phyloP scores from a whole-genome alignment of 768 basidiomycete genomes.

The Naganishia onofrii region DNA sequence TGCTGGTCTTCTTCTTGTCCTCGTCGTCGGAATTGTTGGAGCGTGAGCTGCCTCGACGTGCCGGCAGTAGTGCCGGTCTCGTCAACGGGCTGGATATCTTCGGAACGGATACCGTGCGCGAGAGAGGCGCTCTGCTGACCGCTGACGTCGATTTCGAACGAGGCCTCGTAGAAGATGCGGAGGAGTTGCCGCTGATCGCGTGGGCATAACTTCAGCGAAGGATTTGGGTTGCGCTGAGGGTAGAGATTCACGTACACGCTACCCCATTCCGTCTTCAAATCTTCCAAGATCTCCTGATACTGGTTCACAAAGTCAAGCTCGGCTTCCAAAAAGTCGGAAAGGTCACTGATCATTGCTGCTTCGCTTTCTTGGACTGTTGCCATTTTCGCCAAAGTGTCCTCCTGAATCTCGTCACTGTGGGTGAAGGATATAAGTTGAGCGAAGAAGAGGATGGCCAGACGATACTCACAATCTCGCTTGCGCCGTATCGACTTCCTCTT shows the following conservation, averaged over 20 bases:
- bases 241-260: conserved; percentile 38
- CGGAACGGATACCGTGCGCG: conserved; percentile 22
- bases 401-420: conserved; percentile 74
- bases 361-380: conserved; percentile 77
- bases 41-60: conserved; percentile 26
- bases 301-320: conserved; percentile 72
- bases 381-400: conserved; percentile 79
- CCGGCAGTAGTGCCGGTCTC: not conserved
- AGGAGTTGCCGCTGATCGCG: conserved; percentile 1
- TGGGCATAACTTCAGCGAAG: not conserved
- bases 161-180: conserved; percentile 31
- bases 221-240: not conserved
- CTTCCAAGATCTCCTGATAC: conserved; percentile 69
- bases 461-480: conserved; percentile 69
- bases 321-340: conserved; percentile 68
- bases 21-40: conserved; percentile 40
- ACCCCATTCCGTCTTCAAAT: conserved; percentile 68
- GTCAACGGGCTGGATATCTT: conserved; percentile 16
- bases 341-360: conserved; percentile 65
- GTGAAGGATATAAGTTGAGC: conserved; percentile 19
- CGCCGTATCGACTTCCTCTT: conserved; percentile 73
- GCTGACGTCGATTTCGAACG: conserved; percentile 43
- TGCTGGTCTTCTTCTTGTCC: conserved; percentile 25
- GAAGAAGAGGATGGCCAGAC: not conserved
- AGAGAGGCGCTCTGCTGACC: conserved; percentile 11